Base-by-base conservation (phyloP, 2,329 filamentous ascomycete species). In the Botrytis tulipae region DNA sequence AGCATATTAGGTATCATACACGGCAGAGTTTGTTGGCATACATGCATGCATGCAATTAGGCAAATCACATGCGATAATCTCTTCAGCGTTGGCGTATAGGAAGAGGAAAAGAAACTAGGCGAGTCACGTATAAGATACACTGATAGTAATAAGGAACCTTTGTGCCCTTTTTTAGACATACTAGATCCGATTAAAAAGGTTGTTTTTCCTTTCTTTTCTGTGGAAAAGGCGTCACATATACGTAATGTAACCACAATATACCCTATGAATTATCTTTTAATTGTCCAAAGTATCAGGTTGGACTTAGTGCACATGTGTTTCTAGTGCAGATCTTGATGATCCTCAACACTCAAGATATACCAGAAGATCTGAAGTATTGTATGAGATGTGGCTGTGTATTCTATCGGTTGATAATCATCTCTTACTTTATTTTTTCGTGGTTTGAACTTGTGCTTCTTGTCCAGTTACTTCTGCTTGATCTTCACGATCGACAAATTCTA, bases 1-100 rank as follows among this genome's bases (percentile, higher is more conserved):
- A 54, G 35, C 46, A 51, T n/a, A 22, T n/a, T 40, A 68, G 35
- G 35, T 42, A 32, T 57, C 51, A n/a, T 42, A 42, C 29, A 29
- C 16, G 35, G 48, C 25, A 51, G 25, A 32, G 48, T 68, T 57
- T 66, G 42, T 35, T 68, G 37, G 35, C 35, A 68, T 25, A 68
- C 22, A 42, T 68, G 35, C 66, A 42, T 68, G 35, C 66, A 42
- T 42, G 66, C 48, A 57, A 57, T 68, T 57, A 57, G n/a, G 35
- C 66, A 68, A 68, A 40, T 54, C 25, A 67, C 9, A 54, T 40
- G 48, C 35, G n/a, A 57, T 12, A 29, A 42, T 68, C 32, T 14
- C 66, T 68, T 42, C 48, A 54, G 35, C 66, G 66, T 68, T 57
- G 66, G 48, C 25, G 66, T 42, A 68, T 42, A 42, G 66, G 32